Evolutionary conservation across 2,329 filamentous ascomycete species (phyloP), one percentile per base, ranked within the genome.

Genomic region (Beauveria medogensis): DNA sequence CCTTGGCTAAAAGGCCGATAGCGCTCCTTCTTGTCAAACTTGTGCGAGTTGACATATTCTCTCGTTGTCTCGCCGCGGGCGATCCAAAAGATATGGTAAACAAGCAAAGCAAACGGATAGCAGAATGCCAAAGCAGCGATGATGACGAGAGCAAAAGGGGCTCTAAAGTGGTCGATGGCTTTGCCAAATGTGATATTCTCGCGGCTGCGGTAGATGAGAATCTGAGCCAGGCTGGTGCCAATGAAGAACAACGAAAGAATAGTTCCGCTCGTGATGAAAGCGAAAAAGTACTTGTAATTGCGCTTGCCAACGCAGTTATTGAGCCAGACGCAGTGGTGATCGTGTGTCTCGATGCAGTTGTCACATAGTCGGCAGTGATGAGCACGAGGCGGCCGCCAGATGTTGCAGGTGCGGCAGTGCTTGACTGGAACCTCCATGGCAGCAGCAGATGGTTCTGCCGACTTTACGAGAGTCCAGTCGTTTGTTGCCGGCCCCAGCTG

Each of bases 361-460:
- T 99, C 93, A 76, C 94, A 99, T 30, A 96, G 83, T 61, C 94
- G 90, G 75, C 94, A 99, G 76, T 99, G 94, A 71, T 99, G 95
- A 62, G 91, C 92, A 62, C 94, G 90, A 30, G 93, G 92, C 41
- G 94, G 94, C 2, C 94, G 89, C 94, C 94, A 99, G 67, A 99
- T 92, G 69, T 92, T 92, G 79, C 94, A 99, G 20, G 92, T 96
- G 71, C 92, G 93, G 82, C 94, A 99, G 76, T 96, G 97, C 76
- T 99, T 97, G 63, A 93, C 92, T 0, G 94, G 94, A 2, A 99
- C 92, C 72, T 99, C 94, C 91, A 99, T 97, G 6, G 92, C 92
- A 9, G 92, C 89, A 37, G 90, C 89, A 10, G 84, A 79, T 46
- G 79, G 85, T 63, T 87, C 88, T 43, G 88, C 84, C 10, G 91